Percentiles rank a stretch among this genome's conserved stretches.
Conservation (phyloP, 225 moss, liverwort and hornwort species). For the Lunularia cruciata region DNA sequence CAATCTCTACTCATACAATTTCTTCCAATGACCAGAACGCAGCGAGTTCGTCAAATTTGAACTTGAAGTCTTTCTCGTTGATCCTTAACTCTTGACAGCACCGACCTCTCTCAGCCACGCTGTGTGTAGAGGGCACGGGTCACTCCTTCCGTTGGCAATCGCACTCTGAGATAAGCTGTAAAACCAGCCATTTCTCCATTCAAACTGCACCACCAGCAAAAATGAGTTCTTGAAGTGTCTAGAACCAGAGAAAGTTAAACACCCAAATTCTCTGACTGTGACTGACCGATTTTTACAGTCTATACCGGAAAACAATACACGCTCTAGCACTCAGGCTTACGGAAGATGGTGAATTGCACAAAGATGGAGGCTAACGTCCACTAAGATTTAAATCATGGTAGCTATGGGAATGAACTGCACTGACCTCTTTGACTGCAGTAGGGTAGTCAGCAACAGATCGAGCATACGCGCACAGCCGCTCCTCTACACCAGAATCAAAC, state of each 20-base stretch:
- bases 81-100: conserved; percentile 35
- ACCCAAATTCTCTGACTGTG: not conserved
- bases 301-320: no score
- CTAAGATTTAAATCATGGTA: no score
- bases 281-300: no score
- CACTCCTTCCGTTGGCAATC: conserved; percentile 42
- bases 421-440: conserved; percentile 87
- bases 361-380: not conserved
- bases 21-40: not conserved
- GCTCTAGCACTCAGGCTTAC: no score
- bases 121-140: conserved; percentile 71
- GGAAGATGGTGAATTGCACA: no score
- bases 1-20: not conserved
- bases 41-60: not conserved
- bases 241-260: not conserved
- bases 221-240: not conserved
- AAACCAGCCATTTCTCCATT: conserved; percentile 98
- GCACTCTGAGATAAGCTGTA: conserved; percentile 61
- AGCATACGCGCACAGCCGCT: conserved; percentile 77
- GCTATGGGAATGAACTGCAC: conserved; percentile 4
- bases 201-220: conserved; percentile 50
- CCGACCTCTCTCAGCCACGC: conserved; percentile 74
- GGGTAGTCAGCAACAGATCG: conserved; percentile 87
- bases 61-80: not conserved
- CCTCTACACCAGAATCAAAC: conserved; percentile 64